Percentiles rank a stretch among this genome's conserved stretches.
phyloP scores from a whole-genome alignment of 106 monocot species.

The Apostasia ramifera region DNA sequence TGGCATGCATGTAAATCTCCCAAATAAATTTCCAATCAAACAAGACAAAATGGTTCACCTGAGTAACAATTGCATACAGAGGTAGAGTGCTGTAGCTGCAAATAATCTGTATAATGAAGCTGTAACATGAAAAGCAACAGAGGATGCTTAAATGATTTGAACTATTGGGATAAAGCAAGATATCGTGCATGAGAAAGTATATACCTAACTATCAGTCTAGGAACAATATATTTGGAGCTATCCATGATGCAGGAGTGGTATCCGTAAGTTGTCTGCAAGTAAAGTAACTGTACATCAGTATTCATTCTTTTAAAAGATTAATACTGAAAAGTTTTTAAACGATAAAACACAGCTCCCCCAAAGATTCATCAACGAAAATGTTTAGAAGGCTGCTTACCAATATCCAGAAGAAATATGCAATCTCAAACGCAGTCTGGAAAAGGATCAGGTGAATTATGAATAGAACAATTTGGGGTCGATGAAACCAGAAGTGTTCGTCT shows the following conservation, averaged over 20 bases:
- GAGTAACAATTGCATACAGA: conserved; percentile 63
- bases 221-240: neutral
- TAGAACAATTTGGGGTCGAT: conserved; percentile 42
- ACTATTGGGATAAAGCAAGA: too few relatives aligned
- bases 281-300: too few relatives aligned
- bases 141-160: too few relatives aligned
- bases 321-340: too few relatives aligned
- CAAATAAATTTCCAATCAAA: neutral
- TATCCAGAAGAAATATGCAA: conserved; percentile 76
- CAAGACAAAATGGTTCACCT: conserved; percentile 22
- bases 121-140: conserved; percentile 1
- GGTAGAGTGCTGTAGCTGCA: conserved; percentile 71
- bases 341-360: too few relatives aligned
- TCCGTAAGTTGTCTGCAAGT: neutral
- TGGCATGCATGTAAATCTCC: too few relatives aligned
- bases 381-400: conserved; percentile 27
- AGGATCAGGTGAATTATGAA: conserved; percentile 70
- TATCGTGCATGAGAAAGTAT: too few relatives aligned
- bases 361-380: too few relatives aligned
- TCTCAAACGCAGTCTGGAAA: conserved; percentile 71
- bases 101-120: conserved; percentile 30
- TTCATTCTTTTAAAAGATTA: too few relatives aligned
- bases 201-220: conserved; percentile 5
- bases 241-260: conserved; percentile 8
- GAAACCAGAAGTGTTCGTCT: conserved; percentile 77